These are phyloP conservation scores for Lasiodiplodia gonubiensis DNA, from an alignment of 2,329 filamentous ascomycete species.

Conservation along the genomic window DNA sequence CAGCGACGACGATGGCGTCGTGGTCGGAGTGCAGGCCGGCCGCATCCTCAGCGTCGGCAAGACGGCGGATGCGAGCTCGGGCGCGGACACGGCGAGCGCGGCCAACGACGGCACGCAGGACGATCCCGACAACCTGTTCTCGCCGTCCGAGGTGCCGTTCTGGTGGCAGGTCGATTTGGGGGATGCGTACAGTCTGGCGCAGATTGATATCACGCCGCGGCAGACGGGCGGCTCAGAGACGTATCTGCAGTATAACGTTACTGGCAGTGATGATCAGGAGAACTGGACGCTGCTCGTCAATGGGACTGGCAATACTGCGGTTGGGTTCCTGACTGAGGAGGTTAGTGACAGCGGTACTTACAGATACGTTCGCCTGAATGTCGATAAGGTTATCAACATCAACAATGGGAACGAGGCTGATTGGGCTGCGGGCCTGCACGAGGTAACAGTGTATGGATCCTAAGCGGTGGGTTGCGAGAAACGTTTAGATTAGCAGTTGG, in stretches of 20 bases:
- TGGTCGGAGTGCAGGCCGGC: conserved; percentile 32
- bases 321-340: conserved; percentile 6
- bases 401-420: conserved; percentile 23
- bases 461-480: no score
- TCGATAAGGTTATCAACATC: conserved; percentile 18
- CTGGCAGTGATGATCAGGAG: conserved; percentile 30
- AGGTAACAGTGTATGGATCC: not conserved
- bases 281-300: not conserved
- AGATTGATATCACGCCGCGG: conserved; percentile 32
- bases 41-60: conserved; percentile 32
- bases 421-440: conserved; percentile 12
- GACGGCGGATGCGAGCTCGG: conserved; percentile 24
- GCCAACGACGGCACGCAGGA: conserved; percentile 3
- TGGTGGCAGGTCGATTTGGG: conserved; percentile 34
- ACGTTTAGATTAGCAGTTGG: no score
- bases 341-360: not conserved
- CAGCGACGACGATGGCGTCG: conserved; percentile 32
- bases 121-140: conserved; percentile 24
- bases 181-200: conserved; percentile 25
- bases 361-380: conserved; percentile 10
- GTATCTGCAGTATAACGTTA: conserved; percentile 33
- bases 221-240: conserved; percentile 33
- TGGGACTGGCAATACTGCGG: conserved; percentile 4
- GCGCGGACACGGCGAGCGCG: conserved; percentile 8
- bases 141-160: conserved; percentile 32